Conservation (phyloP, 352 stramenopile species). For the Phytophthora pseudosyringae region DNA sequence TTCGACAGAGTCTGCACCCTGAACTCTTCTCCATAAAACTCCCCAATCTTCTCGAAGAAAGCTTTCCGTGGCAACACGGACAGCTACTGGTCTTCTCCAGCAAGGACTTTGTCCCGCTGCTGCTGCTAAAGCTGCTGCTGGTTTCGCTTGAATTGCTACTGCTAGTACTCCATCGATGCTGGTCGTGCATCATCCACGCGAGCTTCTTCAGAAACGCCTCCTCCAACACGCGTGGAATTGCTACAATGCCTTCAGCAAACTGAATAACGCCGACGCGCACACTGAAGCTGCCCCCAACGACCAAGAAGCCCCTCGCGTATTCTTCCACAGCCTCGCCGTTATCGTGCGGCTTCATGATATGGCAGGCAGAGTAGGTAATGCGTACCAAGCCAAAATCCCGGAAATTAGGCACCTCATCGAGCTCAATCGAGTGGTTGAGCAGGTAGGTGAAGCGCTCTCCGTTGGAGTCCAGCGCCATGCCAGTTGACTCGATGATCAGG, state of each 20-base stretch:
- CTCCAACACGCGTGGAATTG: constrained; percentile 35
- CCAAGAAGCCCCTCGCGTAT: constrained; percentile 44
- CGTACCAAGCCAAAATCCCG: constrained; percentile 35
- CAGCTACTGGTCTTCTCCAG: constrained; percentile 17
- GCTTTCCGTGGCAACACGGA: constrained; percentile 40
- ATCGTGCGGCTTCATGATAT: constrained; percentile 34
- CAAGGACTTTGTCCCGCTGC: constrained; percentile 5
- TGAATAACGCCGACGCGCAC: constrained; percentile 31
- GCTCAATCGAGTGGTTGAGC: constrained; percentile 43
- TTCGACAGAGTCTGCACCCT: constrained; percentile 31
- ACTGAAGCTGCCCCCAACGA: constrained; percentile 39
- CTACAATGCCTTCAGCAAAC: constrained; percentile 35
- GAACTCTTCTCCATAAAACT: constrained; percentile 27
- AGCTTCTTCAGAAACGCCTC: constrained; percentile 58
- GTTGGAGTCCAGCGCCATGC: constrained; percentile 46
- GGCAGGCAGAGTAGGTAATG: constrained; percentile 39
- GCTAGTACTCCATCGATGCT: constrained; percentile 20
- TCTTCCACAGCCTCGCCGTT: constrained; percentile 33
- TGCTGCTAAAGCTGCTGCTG: constrained; percentile 27
- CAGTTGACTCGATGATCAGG: constrained; percentile 55
- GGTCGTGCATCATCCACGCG: constrained; percentile 45
- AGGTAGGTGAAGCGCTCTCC: constrained; percentile 40
- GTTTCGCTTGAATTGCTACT: constrained; percentile 22
- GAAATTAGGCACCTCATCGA: constrained; percentile 42
- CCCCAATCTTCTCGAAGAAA: constrained; percentile 23